Evolutionary conservation across 495 filamentous ascomycete species (phyloP).

Genomic region (Tetracladium setigerum): DNA sequence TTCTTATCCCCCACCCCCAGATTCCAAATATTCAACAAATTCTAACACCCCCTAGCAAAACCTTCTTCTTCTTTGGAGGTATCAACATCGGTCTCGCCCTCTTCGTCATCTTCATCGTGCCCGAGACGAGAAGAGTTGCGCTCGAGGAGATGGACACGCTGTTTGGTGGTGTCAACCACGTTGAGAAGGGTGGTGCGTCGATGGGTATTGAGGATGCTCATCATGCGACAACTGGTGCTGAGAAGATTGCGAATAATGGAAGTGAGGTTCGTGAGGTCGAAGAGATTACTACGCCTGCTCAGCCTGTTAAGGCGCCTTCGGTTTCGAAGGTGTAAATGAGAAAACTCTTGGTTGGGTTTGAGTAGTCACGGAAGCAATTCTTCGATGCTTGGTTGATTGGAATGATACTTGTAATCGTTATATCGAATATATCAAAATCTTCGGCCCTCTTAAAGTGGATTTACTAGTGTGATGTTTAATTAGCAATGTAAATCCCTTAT

Average conservation of each 20-base stretch:
- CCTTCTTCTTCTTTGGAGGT: conserved; percentile 52
- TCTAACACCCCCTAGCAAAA: conserved; percentile 1
- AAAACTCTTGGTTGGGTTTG: too few species aligned
- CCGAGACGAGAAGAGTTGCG: conserved; percentile 61
- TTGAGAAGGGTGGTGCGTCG: conserved; percentile 10
- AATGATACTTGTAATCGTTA: too few species aligned
- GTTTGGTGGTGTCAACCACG: conserved; percentile 43
- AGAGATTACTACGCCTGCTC: too few species aligned
- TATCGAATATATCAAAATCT: too few species aligned
- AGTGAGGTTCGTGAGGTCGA: too few species aligned
- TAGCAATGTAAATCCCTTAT: too few species aligned
- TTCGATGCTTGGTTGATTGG: too few species aligned
- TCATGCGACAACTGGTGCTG: conserved; percentile 6
- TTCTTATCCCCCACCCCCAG: conserved; percentile 30
- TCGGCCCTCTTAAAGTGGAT: too few species aligned
- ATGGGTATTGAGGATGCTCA: conserved; percentile 10
- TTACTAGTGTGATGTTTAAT: too few species aligned
- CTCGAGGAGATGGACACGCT: conserved; percentile 58
- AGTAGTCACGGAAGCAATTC: too few species aligned
- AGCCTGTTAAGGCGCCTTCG: too few species aligned
- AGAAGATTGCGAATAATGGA: background rate
- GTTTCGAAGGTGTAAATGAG: too few species aligned
- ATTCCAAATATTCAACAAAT: background rate
- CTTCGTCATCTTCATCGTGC: conserved; percentile 67
- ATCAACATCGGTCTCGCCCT: conserved; percentile 58